Conservation (phyloP, 1,284 basidiomycete species). For the Papiliotrema terrestris region DNA sequence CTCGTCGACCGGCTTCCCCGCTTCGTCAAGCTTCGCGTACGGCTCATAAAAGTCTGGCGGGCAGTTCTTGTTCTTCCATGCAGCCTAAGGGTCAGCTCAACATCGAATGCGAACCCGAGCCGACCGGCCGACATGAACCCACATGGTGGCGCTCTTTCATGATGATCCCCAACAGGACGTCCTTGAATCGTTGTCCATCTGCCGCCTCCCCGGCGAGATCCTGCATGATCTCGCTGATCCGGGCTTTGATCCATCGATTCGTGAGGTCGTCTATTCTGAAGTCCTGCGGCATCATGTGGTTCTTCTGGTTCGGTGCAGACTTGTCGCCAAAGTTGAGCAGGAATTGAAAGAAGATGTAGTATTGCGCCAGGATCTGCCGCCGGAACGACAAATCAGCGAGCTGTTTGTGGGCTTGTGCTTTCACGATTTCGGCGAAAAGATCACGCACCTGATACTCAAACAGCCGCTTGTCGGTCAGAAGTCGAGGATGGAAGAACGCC, state of each 20-base stretch:
- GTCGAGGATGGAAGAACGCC: constrained; percentile 44
- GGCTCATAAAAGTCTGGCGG: too few relatives aligned
- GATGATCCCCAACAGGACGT: constrained; percentile 37
- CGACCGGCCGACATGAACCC: constrained; percentile 6
- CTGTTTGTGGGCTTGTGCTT: constrained; percentile 6
- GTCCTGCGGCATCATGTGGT: constrained; percentile 43
- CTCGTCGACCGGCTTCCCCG: too few relatives aligned
- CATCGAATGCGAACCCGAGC: too few relatives aligned
- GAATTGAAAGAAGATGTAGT: constrained; percentile 48
- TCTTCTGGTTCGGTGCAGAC: constrained; percentile 38
- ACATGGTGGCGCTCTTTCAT: constrained; percentile 38
- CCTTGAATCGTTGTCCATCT: constrained; percentile 35
- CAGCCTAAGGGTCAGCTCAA: constrained; percentile 22
- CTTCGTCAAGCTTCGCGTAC: too few relatives aligned
- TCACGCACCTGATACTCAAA: constrained; percentile 40
- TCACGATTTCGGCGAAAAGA: not conserved
- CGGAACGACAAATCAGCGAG: constrained; percentile 45
- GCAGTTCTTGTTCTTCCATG: constrained; percentile 46
- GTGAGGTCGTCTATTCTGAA: constrained; percentile 37
- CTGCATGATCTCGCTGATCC: constrained; percentile 26
- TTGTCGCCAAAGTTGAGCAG: constrained; percentile 40
- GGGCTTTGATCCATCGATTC: constrained; percentile 31
- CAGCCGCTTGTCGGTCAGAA: constrained; percentile 39
- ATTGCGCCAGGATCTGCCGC: constrained; percentile 46
- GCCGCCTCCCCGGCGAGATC: constrained; percentile 34